These are phyloP conservation scores for Massariosphaeria phaeospora DNA, from an alignment of 495 filamentous ascomycete genomes.

Conservation along the genomic window DNA sequence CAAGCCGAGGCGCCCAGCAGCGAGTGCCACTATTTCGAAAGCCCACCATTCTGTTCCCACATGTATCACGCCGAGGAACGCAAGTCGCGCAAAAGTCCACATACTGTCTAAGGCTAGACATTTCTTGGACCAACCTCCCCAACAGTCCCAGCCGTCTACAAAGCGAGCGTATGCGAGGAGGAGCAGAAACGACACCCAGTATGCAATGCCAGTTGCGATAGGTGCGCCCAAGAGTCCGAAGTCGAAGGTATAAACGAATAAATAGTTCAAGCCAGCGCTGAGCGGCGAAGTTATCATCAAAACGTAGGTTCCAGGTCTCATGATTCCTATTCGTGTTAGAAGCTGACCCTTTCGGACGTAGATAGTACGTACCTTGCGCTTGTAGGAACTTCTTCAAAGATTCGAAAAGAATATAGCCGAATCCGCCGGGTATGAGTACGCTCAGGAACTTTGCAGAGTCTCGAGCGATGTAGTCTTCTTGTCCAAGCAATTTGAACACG, in stretches of 20 bases:
- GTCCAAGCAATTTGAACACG: conserved; percentile 70
- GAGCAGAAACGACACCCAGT: conserved; percentile 79
- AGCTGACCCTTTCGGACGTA: background rate
- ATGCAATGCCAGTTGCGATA: conserved; percentile 75
- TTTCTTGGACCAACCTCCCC: conserved; percentile 72
- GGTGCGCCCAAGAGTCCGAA: conserved; percentile 76
- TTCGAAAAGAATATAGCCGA: conserved; percentile 92
- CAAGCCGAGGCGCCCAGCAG: conserved; percentile 76
- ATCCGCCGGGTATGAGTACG: conserved; percentile 73
- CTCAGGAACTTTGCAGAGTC: conserved; percentile 72
- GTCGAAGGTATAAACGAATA: conserved; percentile 68
- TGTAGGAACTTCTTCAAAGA: conserved; percentile 88
- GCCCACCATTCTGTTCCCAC: conserved; percentile 97
- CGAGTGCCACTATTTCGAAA: conserved; percentile 91
- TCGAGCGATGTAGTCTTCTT: conserved; percentile 70
- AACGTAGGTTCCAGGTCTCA: conserved; percentile 83
- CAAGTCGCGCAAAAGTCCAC: conserved; percentile 69
- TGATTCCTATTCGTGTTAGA: conserved; percentile 57
- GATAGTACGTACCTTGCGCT: conserved; percentile 62
- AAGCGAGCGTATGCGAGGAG: conserved; percentile 73
- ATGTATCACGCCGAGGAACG: conserved; percentile 75
- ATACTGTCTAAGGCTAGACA: conserved; percentile 60
- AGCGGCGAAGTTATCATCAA: conserved; percentile 77
- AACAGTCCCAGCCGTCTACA: conserved; percentile 67
- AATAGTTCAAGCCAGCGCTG: conserved; percentile 70